Evolutionary conservation across 495 filamentous ascomycete genomes (phyloP), one percentile per base, ranked within the genome.

Genomic region (Physcia stellaris): DNA sequence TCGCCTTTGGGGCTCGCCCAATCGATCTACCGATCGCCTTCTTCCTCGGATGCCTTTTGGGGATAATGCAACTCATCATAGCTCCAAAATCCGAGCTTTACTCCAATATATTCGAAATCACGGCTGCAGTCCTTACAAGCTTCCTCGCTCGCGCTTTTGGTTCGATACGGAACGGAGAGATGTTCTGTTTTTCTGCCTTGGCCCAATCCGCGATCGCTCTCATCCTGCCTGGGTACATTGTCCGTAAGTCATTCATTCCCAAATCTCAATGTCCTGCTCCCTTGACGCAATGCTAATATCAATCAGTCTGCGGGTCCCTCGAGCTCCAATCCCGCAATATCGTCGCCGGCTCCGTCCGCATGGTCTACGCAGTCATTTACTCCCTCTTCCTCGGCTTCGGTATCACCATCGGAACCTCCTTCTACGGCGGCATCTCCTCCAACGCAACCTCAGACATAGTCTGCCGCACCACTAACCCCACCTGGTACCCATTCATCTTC

Each of bases 281-380:
- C n/a, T n/a, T n/a, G n/a, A n/a, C n/a, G n/a, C n/a, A n/a, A n/a
- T n/a, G 13, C n/a, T n/a, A n/a, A n/a, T n/a, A n/a, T n/a, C n/a
- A n/a, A n/a, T 10, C 21, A 46, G 43, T 93, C 33, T 86, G 81
- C 55, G 82, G 79, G 6, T 79, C 75, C 32, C 68, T 96, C 21
- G 88, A 96, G 55, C 72, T 96, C 0, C 88, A 95, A 55, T 88
- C 81, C 6, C 70, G 73, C 37, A 79, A 77, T 42, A 78, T 96
- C 34, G 79, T 95, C 4, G 85, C 88, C 13, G 88, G 88, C 2
- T 87, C 83, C 4, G 83, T 94, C 9, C 83, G 88, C 32, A 87
- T 95, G 80, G 84, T 96, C 4, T 94, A 95, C 46, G 85, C 88
- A 6, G 80, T 95, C 39, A 88, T 95, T 22, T 95, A 95, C 58